A percentile compares a stretch with the other conserved stretches of the same genome.
phyloP scores from a whole-genome alignment of 2,329 filamentous ascomycete species.

The Pseudopithomyces chartarum region DNA sequence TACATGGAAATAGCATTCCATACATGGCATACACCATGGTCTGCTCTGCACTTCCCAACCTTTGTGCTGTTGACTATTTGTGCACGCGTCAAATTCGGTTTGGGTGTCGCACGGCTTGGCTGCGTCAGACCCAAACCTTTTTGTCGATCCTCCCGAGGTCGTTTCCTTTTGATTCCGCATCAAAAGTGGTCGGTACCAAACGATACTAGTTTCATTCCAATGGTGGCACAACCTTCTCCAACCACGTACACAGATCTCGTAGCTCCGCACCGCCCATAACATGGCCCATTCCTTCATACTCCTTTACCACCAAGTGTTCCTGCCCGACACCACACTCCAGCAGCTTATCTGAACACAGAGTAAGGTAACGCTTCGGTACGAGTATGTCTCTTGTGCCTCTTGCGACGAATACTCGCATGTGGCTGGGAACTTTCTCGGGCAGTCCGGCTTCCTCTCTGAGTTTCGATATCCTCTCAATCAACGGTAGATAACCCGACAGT shows the following conservation, averaged over 20 bases:
- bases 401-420: constrained; percentile 52
- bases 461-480: constrained; percentile 45
- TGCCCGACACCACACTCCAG: constrained; percentile 47
- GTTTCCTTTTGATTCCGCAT: too few relatives aligned
- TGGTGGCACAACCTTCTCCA: constrained; percentile 49
- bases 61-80: background rate
- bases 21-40: background rate
- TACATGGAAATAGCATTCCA: constrained; percentile 1
- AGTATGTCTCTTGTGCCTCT: constrained; percentile 55
- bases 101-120: background rate
- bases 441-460: constrained; percentile 46
- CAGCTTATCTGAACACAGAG: constrained; percentile 49
- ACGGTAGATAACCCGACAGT: constrained; percentile 55
- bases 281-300: constrained; percentile 58
- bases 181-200: background rate
- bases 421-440: constrained; percentile 35
- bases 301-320: constrained; percentile 47
- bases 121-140: background rate
- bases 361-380: constrained; percentile 51
- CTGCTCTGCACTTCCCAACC: background rate
- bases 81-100: background rate
- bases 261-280: constrained; percentile 49
- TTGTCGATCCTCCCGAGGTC: background rate
- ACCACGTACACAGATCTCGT: constrained; percentile 52
- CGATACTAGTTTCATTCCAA: constrained; percentile 26